Percentiles rank a stretch among this genome's conserved stretches.
Conservation (phyloP, 139 green algal genomes). For the Pseudopediastrum boryanum region DNA sequence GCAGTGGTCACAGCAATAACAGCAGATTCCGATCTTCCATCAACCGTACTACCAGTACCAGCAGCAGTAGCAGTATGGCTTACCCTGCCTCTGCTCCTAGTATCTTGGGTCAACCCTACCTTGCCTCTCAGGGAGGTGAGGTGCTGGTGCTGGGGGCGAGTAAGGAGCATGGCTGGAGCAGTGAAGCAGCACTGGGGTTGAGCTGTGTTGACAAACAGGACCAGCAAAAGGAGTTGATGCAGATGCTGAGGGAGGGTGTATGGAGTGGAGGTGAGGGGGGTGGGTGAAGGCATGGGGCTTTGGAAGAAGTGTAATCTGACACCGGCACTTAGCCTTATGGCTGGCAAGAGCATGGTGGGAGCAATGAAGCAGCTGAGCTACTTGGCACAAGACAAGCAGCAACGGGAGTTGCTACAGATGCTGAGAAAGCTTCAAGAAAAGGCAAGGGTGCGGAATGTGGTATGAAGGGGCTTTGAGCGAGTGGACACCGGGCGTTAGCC, state of each 20-base stretch:
- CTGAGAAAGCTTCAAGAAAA: no score
- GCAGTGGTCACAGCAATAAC: background rate
- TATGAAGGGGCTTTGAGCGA: no score
- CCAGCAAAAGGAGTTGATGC: background rate
- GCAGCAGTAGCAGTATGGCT: background rate
- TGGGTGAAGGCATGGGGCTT: background rate
- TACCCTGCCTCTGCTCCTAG: conserved; percentile 48
- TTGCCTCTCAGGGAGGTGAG: conserved; percentile 55
- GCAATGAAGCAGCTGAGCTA: conserved; percentile 8
- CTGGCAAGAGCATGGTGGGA: background rate
- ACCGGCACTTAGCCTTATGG: no score
- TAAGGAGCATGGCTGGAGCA: conserved; percentile 58
- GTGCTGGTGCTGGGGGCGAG: conserved; percentile 76
- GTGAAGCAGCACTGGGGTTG: conserved; percentile 44
- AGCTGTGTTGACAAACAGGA: conserved; percentile 29
- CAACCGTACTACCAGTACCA: background rate
- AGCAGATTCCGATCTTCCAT: background rate
- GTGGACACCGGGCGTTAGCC: no score
- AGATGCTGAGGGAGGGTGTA: background rate
- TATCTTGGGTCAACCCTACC: conserved; percentile 79
- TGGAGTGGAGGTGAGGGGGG: background rate
- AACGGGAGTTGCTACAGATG: no score
- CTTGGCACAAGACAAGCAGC: no score
- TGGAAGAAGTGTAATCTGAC: no score
- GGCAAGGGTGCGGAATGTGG: no score